These are phyloP conservation scores for Neofusicoccum sp. DNA, from an alignment of 2,329 filamentous ascomycete genomes.

Conservation along the genomic window DNA sequence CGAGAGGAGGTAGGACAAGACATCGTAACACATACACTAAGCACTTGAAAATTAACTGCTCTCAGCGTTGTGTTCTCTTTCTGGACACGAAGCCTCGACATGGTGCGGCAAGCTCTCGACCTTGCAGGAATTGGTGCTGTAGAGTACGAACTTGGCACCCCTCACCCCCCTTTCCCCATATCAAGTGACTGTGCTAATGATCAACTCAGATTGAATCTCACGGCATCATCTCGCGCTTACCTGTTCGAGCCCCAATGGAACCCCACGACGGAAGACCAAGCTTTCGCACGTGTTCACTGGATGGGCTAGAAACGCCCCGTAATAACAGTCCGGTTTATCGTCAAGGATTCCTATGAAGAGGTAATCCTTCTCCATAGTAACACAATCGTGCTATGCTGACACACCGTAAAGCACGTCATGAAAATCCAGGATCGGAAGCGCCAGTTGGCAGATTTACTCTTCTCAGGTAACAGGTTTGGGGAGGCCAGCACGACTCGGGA, in stretches of 20 bases:
- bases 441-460: not conserved
- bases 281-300: slow-evolving; percentile 21
- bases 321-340: slow-evolving; percentile 19
- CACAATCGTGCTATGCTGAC: not conserved
- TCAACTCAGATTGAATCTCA: slow-evolving; percentile 8
- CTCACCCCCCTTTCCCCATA: too few species aligned
- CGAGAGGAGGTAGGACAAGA: not conserved
- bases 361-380: not conserved
- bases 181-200: not conserved
- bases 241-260: slow-evolving; percentile 23
- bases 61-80: slow-evolving; percentile 55
- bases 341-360: slow-evolving; percentile 20
- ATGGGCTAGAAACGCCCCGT: slow-evolving; percentile 21
- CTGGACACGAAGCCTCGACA: slow-evolving; percentile 54
- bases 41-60: not conserved
- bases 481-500: not conserved
- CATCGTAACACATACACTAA: not conserved
- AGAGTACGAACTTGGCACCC: slow-evolving; percentile 41
- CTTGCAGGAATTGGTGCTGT: slow-evolving; percentile 47
- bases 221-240: slow-evolving; percentile 16
- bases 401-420: not conserved
- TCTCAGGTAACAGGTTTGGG: not conserved
- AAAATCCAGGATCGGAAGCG: not conserved
- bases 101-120: slow-evolving; percentile 47
- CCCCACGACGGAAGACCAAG: slow-evolving; percentile 22